Evolutionary conservation across 176 grass and related monocot genomes (phyloP), one percentile per base, ranked within the genome.

Genomic region (Avena eriantha): DNA sequence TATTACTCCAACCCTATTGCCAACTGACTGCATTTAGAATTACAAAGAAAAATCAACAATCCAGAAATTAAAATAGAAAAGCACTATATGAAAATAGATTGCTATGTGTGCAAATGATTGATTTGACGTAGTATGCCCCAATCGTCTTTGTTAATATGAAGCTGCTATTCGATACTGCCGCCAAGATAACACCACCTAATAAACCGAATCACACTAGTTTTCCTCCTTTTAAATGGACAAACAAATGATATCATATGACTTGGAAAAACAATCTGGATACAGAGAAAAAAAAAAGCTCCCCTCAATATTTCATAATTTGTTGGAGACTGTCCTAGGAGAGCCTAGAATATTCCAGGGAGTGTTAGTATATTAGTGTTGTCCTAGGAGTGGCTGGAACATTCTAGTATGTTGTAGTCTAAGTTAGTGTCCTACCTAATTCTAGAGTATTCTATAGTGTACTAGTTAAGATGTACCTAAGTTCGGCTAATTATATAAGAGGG

Each of bases 1-100:
- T 16, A 88, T 76, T 57, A 98, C 93, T 77, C 96, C 96, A 80
- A 98, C 91, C 22, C 91, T 68, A 65, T 98, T 94, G 73, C 96
- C 96, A 57, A 95, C 93, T 67, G 96, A 95, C 93, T 98, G 86
- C 81, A 83, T 73, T 84, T 43, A 35, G 46, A 49, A 55, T 69
- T 81, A 83, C 51, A 74, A 45, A 80, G 18, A 82, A 85, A 78
- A 15, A 83, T 69, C 12, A 46, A 83, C 24, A 64, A 58, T 53
- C 58, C 12, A 74, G 47, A 54, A 76, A 88, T 33, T 48, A 83
- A 88, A 53, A 57, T 9, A 81, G 13, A 78, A 57, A 36, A 66
- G 19, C 31, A 59, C 31, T 74, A 24, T 59, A 58, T 75, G 18
- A 76, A 71, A n/a, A 13, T 61, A 76, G 73, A 80, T 74, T 76